phyloP scores from a whole-genome alignment of 805 yeast species.

The Teunomyces atbi region DNA sequence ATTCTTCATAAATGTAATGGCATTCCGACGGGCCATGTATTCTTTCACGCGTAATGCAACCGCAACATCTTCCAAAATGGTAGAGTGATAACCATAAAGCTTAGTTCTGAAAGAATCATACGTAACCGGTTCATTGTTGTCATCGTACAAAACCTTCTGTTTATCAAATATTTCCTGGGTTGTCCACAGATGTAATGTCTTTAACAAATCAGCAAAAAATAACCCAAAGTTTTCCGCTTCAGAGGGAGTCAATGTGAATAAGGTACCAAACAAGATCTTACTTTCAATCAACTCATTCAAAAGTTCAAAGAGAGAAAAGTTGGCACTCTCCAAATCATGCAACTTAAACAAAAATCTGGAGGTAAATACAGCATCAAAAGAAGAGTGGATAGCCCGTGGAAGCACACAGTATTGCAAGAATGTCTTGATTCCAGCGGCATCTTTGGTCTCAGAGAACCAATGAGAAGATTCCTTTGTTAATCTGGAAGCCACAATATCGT shows the following conservation, averaged over 20 bases:
- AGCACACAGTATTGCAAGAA: slow-evolving; percentile 66
- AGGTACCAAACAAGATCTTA: slow-evolving; percentile 51
- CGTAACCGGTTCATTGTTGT: slow-evolving; percentile 8
- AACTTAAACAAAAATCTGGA: slow-evolving; percentile 58
- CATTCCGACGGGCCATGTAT: slow-evolving; percentile 78
- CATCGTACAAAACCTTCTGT: slow-evolving; percentile 9
- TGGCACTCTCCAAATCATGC: slow-evolving; percentile 35
- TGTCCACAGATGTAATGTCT: slow-evolving; percentile 46
- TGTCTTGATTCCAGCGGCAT: slow-evolving; percentile 3
- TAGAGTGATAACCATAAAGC: slow-evolving; percentile 56
- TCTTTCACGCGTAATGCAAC: slow-evolving; percentile 48
- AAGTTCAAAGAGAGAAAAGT: slow-evolving; percentile 38
- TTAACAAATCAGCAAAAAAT: slow-evolving; percentile 59
- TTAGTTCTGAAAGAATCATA: slow-evolving; percentile 37
- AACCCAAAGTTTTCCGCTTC: slow-evolving; percentile 85
- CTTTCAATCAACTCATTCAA: slow-evolving; percentile 48
- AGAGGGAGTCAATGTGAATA: slow-evolving; percentile 66
- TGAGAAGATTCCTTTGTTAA: slow-evolving; percentile 22
- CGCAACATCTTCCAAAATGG: slow-evolving; percentile 43
- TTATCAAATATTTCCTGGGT: slow-evolving; percentile 26
- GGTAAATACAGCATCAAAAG: slow-evolving; percentile 75
- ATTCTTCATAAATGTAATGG: slow-evolving; percentile 73
- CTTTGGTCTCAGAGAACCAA: slow-evolving; percentile 40
- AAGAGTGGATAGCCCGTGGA: slow-evolving; percentile 76
- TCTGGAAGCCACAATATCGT: slow-evolving; percentile 24